phyloP scores from a whole-genome alignment of 2,329 filamentous ascomycete genomes.

The Phaeosphaeriaceae sp. region DNA sequence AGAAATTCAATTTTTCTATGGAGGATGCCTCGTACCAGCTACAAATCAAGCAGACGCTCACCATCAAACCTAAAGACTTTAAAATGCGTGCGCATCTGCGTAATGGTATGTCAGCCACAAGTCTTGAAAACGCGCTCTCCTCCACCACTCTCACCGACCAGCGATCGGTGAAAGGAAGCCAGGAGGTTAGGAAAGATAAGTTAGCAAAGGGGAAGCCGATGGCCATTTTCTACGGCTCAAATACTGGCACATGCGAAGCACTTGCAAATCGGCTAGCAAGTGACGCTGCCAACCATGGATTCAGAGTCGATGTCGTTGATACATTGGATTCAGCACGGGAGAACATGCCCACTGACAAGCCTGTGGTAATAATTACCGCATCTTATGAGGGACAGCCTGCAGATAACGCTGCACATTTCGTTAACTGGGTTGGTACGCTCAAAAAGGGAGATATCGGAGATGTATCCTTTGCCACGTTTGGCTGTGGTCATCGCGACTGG shows the following conservation, averaged over 20 bases:
- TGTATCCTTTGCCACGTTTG: conserved; percentile 50
- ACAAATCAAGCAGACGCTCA: conserved; percentile 53
- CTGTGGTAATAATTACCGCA: conserved; percentile 49
- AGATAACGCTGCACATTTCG: conserved; percentile 52
- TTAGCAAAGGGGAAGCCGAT: conserved; percentile 37
- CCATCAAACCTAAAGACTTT: conserved; percentile 54
- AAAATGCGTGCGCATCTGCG: conserved; percentile 47
- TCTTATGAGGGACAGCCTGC: conserved; percentile 53
- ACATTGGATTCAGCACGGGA: conserved; percentile 45
- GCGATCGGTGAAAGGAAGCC: conserved; percentile 10
- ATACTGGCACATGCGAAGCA: conserved; percentile 52
- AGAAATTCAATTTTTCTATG: conserved; percentile 53
- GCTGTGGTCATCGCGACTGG: conserved; percentile 53
- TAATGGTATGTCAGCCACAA: conserved; percentile 39
- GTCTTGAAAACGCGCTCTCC: conserved; percentile 35
- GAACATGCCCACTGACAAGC: conserved; percentile 44
- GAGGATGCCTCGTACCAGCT: conserved; percentile 54
- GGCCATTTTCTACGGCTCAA: conserved; percentile 49
- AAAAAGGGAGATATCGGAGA: conserved; percentile 38
- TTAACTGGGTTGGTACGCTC: conserved; percentile 46
- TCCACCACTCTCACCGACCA: conserved; percentile 27
- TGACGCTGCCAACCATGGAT: conserved; percentile 46
- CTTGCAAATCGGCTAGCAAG: conserved; percentile 48
- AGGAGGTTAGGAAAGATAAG: conserved; percentile 17
- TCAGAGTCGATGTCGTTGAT: conserved; percentile 42